These are phyloP conservation scores for Tolypocladium sp. DNA, from an alignment of 2,329 filamentous ascomycete species.

Conservation along the genomic window DNA sequence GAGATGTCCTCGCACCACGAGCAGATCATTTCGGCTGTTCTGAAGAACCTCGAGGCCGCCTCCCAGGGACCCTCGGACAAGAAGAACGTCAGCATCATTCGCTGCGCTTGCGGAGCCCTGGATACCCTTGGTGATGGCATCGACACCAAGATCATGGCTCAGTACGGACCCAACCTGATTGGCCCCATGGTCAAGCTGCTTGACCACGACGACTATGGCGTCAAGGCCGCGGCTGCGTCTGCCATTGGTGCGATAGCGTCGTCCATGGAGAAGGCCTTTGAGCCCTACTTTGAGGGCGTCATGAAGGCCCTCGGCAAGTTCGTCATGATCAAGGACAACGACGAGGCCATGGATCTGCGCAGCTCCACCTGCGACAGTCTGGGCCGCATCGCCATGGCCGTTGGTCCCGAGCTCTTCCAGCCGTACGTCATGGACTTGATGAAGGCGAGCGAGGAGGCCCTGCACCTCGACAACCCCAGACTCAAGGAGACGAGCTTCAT, in stretches of 20 bases:
- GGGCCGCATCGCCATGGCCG: constrained; percentile 83
- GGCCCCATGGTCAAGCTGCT: constrained; percentile 79
- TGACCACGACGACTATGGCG: constrained; percentile 73
- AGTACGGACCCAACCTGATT: constrained; percentile 75
- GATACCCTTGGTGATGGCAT: constrained; percentile 89
- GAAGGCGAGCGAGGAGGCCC: constrained; percentile 83
- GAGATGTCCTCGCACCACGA: constrained; percentile 82
- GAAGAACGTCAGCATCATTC: constrained; percentile 76
- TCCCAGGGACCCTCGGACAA: constrained; percentile 60
- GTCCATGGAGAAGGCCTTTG: constrained; percentile 72
- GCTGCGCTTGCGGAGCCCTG: constrained; percentile 80
- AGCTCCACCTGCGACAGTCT: constrained; percentile 87
- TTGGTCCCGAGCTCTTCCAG: constrained; percentile 79
- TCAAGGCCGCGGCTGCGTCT: constrained; percentile 82
- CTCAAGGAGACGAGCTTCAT: constrained; percentile 96
- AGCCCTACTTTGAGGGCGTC: constrained; percentile 83
- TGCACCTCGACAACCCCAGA: constrained; percentile 79
- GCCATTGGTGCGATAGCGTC: constrained; percentile 86
- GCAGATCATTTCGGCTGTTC: constrained; percentile 70
- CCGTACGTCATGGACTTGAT: constrained; percentile 86
- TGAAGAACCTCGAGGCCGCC: constrained; percentile 83
- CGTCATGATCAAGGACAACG: constrained; percentile 75
- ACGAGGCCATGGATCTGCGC: constrained; percentile 83
- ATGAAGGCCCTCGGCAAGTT: constrained; percentile 85
- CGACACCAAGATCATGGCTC: constrained; percentile 63